A percentile compares a stretch with the other conserved stretches of the same genome.
These are phyloP conservation scores for Hypsizygus ulmarius DNA, from an alignment of 1,284 basidiomycete species.

Conservation along the genomic window DNA sequence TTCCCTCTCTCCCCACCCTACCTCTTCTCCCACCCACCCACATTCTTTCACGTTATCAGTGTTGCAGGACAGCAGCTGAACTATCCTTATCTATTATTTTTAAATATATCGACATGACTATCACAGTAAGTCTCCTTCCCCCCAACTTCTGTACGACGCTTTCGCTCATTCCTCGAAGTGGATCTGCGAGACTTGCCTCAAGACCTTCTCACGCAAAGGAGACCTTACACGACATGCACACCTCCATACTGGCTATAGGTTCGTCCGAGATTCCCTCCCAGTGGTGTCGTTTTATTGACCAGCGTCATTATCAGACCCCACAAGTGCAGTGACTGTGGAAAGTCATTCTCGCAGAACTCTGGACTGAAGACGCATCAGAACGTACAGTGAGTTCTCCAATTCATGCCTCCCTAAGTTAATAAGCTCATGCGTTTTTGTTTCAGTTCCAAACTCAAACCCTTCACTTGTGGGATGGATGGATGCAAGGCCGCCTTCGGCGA, in stretches of 20 bases:
- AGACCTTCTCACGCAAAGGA: constrained; percentile 47
- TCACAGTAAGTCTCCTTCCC: constrained; percentile 12
- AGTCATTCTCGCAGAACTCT: constrained; percentile 51
- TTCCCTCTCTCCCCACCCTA: constrained; percentile 5
- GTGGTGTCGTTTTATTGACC: neutral
- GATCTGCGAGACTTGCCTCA: constrained; percentile 39
- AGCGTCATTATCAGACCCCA: constrained; percentile 37
- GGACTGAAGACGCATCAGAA: constrained; percentile 59
- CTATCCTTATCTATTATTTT: constrained; percentile 15
- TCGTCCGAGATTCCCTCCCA: constrained; percentile 12
- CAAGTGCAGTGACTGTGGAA: constrained; percentile 44
- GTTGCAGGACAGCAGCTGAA: constrained; percentile 30
- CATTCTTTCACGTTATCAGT: constrained; percentile 16
- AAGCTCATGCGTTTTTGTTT: constrained; percentile 5
- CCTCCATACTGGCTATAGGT: constrained; percentile 48
- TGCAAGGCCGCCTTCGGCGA: constrained; percentile 56
- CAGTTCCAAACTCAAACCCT: constrained; percentile 54
- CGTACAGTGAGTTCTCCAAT: constrained; percentile 46
- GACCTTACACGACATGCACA: constrained; percentile 51
- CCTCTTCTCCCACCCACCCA: constrained; percentile 5
- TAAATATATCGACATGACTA: constrained; percentile 13
- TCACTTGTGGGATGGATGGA: constrained; percentile 40
- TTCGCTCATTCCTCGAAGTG: constrained; percentile 16
- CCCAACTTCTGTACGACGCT: neutral
- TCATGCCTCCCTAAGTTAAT: neutral